These are phyloP conservation scores for Tulasnella sp. DNA, from an alignment of 768 basidiomycete genomes.

Conservation along the genomic window DNA sequence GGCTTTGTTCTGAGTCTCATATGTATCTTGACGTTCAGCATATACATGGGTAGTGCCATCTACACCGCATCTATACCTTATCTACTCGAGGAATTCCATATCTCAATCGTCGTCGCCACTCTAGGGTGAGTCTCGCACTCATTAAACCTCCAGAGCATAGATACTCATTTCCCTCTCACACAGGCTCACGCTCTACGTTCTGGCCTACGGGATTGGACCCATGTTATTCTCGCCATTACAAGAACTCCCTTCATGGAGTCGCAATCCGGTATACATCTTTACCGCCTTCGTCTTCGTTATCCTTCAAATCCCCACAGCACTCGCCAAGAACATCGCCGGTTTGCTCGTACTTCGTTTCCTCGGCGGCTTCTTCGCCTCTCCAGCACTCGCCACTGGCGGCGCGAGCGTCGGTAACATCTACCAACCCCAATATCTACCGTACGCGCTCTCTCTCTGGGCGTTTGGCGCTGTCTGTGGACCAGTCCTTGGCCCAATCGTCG, in stretches of 20 bases:
- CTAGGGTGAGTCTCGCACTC: too few species aligned
- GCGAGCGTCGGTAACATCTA: slow-evolving; percentile 24
- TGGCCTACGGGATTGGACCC: slow-evolving; percentile 25
- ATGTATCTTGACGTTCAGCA: background rate
- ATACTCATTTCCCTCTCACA: too few species aligned
- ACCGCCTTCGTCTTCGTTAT: slow-evolving; percentile 25
- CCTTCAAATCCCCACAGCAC: slow-evolving; percentile 28
- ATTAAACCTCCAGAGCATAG: too few species aligned
- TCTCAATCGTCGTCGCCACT: slow-evolving; percentile 10
- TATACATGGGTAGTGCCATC: background rate
- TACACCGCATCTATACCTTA: slow-evolving; percentile 8
- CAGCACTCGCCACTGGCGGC: slow-evolving; percentile 21
- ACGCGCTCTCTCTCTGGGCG: slow-evolving; percentile 20
- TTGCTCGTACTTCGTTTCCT: slow-evolving; percentile 26
- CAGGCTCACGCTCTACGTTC: slow-evolving; percentile 14
- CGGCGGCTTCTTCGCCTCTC: slow-evolving; percentile 21
- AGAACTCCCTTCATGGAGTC: slow-evolving; percentile 30
- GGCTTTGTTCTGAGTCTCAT: too few species aligned
- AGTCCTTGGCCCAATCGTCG: slow-evolving; percentile 22
- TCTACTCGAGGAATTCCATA: slow-evolving; percentile 12
- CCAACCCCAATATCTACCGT: slow-evolving; percentile 21
- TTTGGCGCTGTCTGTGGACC: slow-evolving; percentile 21
- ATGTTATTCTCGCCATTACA: slow-evolving; percentile 26
- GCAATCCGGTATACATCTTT: slow-evolving; percentile 30
- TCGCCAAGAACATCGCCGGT: slow-evolving; percentile 28